Evolutionary conservation across 129 eudicot species (phyloP).

Genomic region (Arctium minus): DNA sequence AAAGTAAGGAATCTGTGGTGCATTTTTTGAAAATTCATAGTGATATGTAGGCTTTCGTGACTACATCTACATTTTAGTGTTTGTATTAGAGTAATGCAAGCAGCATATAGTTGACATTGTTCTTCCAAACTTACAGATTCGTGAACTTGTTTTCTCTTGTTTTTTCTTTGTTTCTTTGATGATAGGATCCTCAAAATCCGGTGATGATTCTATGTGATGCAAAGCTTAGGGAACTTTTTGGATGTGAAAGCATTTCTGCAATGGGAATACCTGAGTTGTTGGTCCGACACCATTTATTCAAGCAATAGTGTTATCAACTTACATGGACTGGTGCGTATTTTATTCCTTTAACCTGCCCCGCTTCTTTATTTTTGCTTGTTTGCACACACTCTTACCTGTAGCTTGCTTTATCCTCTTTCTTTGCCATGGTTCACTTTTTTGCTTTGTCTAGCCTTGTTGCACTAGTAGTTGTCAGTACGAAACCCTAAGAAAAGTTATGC

Average conservation of each 20-base stretch:
- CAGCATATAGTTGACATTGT: neutral
- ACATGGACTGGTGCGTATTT: constrained; percentile 42
- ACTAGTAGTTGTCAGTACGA: neutral
- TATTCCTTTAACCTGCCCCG: neutral
- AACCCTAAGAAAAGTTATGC: too few relatives aligned
- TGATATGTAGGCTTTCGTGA: neutral
- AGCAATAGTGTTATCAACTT: constrained; percentile 45
- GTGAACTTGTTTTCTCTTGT: neutral
- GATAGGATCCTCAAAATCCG: constrained; percentile 71
- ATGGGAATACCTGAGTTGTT: constrained; percentile 68
- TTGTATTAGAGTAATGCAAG: constrained; percentile 1
- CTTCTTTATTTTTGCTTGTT: neutral
- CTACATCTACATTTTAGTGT: neutral
- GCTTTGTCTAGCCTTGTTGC: neutral
- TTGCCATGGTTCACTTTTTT: too few relatives aligned
- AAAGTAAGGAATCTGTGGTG: neutral
- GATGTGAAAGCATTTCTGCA: constrained; percentile 72
- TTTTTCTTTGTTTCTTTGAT: neutral
- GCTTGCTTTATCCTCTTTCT: too few relatives aligned
- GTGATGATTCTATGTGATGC: constrained; percentile 68
- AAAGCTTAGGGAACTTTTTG: constrained; percentile 77
- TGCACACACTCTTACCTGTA: too few relatives aligned
- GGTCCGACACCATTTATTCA: constrained; percentile 56
- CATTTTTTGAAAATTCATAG: neutral
- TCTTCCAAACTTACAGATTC: neutral